These are phyloP conservation scores for Prunus yedoensis DNA, from an alignment of 331 rosid genomes.

Conservation along the genomic window DNA sequence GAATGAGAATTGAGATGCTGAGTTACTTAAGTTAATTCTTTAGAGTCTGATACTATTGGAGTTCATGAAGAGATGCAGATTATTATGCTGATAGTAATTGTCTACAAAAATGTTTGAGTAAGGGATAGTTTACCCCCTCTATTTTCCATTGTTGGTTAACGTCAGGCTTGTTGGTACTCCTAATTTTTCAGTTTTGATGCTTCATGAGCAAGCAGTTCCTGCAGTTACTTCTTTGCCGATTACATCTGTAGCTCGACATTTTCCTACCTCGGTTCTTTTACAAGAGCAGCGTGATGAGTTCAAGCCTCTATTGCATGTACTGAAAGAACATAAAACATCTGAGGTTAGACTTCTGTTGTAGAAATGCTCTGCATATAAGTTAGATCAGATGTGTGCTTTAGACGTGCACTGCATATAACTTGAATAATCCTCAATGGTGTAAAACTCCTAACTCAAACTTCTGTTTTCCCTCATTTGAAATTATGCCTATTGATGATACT, in stretches of 20 bases:
- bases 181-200: conserved; percentile 53
- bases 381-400: background rate
- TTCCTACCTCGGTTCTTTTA: conserved; percentile 61
- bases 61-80: background rate
- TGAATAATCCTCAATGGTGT: background rate
- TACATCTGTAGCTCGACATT: conserved; percentile 45
- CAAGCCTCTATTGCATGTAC: conserved; percentile 46
- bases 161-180: conserved; percentile 16
- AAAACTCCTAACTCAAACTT: background rate
- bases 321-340: conserved; percentile 53
- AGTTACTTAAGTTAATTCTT: background rate
- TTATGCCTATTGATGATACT: background rate
- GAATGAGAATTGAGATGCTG: background rate
- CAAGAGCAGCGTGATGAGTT: conserved; percentile 74
- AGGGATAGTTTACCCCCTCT: background rate
- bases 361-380: background rate
- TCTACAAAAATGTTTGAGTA: background rate
- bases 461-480: background rate
- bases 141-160: background rate
- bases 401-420: background rate
- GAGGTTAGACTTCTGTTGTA: conserved; percentile 49
- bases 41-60: background rate
- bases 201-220: conserved; percentile 52
- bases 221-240: conserved; percentile 41
- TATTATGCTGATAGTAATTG: background rate